A percentile compares a stretch with the other conserved stretches of the same genome.
Conservation (phyloP, 2,329 filamentous ascomycete genomes). For the Zalaria obscura region DNA sequence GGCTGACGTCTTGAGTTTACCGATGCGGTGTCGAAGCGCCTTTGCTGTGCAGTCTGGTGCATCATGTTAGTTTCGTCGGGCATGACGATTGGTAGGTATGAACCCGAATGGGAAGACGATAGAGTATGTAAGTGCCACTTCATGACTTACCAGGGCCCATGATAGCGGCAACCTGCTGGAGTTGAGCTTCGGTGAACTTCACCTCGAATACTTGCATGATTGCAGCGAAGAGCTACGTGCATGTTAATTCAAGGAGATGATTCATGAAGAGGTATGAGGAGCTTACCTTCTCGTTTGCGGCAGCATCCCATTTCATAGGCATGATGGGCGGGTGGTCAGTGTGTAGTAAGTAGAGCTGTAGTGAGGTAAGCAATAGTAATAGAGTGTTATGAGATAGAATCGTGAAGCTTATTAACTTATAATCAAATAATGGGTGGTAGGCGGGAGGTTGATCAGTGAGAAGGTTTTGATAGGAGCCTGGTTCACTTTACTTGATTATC, state of each 20-base stretch:
- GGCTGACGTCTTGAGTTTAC: no score
- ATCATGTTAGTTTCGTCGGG: no score
- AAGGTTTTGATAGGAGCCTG: not conserved
- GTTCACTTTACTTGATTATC: not conserved
- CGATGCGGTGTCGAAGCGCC: no score
- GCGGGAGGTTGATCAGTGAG: not conserved
- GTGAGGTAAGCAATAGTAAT: not conserved
- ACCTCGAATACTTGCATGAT: constrained; percentile 16
- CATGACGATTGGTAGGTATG: no score
- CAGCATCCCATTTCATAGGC: constrained; percentile 17
- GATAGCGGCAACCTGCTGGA: constrained; percentile 11
- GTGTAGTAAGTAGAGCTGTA: not conserved
- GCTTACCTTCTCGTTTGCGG: constrained; percentile 16
- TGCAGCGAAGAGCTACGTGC: constrained; percentile 12
- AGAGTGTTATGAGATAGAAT: not conserved
- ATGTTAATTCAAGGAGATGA: not conserved
- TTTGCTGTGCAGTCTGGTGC: no score
- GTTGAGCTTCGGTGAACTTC: constrained; percentile 11
- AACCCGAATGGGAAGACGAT: no score
- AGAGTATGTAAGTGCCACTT: no score
- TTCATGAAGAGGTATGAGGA: not conserved
- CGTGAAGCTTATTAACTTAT: not conserved
- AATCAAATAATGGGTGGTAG: not conserved
- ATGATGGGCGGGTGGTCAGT: constrained; percentile 6
- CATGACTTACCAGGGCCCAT: constrained; percentile 14